Conservation (phyloP, 176 grass and related monocot genomes). For the Oryza meyeriana region DNA sequence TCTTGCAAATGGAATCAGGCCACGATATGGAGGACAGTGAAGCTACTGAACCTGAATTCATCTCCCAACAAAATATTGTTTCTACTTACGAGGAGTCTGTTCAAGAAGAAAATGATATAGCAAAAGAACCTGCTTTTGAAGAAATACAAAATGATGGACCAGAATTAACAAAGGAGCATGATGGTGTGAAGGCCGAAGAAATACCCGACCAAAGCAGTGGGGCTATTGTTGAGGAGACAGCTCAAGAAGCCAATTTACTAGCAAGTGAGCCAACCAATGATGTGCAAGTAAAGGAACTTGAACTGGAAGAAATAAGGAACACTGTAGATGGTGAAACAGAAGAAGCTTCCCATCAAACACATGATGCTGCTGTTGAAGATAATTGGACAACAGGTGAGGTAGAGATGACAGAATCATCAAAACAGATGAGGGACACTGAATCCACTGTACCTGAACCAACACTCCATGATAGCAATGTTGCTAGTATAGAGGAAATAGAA, state of each 20-base stretch:
- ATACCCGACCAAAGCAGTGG: neutral
- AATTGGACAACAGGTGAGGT: neutral
- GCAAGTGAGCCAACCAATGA: constrained; percentile 3
- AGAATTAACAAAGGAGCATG: neutral
- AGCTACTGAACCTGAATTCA: neutral
- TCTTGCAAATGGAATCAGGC: constrained; percentile 6
- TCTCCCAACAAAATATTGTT: constrained; percentile 1
- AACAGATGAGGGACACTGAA: neutral
- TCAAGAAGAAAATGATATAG: constrained; percentile 26
- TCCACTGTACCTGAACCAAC: neutral
- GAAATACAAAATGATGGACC: constrained; percentile 3
- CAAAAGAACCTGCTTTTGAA: neutral
- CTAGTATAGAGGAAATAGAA: neutral
- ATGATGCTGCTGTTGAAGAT: neutral
- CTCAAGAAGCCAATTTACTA: constrained; percentile 12
- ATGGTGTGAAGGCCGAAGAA: constrained; percentile 18
- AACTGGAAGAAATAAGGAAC: neutral
- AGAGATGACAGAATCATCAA: neutral
- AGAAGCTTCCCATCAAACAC: neutral
- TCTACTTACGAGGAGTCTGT: constrained; percentile 11
- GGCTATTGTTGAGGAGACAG: neutral
- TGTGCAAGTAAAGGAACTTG: neutral
- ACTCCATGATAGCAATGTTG: neutral
- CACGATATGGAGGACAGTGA: constrained; percentile 17
- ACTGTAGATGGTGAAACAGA: neutral